Conservation (phyloP, 2,329 filamentous ascomycete species). For the Aspergillus transmontanensis region DNA sequence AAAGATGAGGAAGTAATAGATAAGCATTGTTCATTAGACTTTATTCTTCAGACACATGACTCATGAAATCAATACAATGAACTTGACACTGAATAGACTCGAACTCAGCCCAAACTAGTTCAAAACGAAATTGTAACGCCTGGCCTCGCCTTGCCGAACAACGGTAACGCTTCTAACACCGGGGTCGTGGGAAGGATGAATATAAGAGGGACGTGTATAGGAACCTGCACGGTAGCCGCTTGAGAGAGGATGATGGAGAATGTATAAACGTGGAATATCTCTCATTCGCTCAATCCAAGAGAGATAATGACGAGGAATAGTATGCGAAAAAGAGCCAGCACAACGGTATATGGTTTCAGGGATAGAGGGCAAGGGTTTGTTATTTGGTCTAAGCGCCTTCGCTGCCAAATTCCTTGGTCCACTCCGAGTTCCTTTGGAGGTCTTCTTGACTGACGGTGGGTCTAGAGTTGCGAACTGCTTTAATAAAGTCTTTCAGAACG, state of each 20-base stretch:
- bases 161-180: conserved; percentile 35
- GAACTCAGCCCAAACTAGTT: conserved; percentile 1
- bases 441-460: conserved; percentile 91
- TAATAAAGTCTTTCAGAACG: conserved; percentile 87
- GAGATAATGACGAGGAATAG: neutral
- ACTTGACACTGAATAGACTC: neutral
- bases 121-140: conserved; percentile 29
- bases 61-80: conserved; percentile 3
- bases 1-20: neutral
- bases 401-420: conserved; percentile 95
- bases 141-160: conserved; percentile 27
- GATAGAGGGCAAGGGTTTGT: neutral
- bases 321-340: neutral
- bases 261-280: neutral
- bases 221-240: neutral
- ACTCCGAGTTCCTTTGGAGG: conserved; percentile 79
- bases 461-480: conserved; percentile 82
- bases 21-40: conserved; percentile 9
- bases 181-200: conserved; percentile 16
- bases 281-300: neutral
- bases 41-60: conserved; percentile 8
- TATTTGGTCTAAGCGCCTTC: conserved; percentile 64
- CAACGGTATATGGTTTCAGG: neutral
- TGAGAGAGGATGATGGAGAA: neutral
- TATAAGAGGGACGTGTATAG: neutral